Evolutionary conservation across 1,284 basidiomycete species (phyloP), one percentile per base, ranked within the genome.

Genomic region (Cutaneotrichosporon sp.): DNA sequence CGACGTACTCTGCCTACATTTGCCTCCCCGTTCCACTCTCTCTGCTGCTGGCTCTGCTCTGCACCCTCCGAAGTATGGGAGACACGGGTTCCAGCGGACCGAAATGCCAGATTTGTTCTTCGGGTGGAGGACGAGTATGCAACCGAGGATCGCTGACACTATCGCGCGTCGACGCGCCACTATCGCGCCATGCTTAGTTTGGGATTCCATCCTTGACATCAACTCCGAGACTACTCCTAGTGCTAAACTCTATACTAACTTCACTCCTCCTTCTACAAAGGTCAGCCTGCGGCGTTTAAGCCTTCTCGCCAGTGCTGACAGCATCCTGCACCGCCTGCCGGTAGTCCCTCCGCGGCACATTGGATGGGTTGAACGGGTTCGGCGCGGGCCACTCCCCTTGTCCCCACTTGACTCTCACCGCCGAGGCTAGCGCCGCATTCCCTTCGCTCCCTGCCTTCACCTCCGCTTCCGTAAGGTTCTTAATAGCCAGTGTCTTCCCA

Each of bases 311-410:
- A n/a, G 29, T 31, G 10, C 14, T 24, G 16, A 41, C 14, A 4
- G 38, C 38, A 24, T 41, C 14, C 38, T 41, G 3, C 24, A 41
- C 38, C 4, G 38, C 38, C 5, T 5, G 5, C 20, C 7, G 22
- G 38, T 25, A 24, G 22, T 41, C 22, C 3, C 38, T 16, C 22
- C 22, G 11, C 24, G 17, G 11, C 22, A 12, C n/a, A 2, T 16
- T 8, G 5, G 9, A 9, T 31, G 53, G 54, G 2, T 19, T 27
- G 89, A 90, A 71, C 90, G 93, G 17, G 83, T 76, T 56, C 79
- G 79, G 70, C 90, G 87, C 76, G 93, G 90, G 39, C 84, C 80
- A 6, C 90, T 88, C 17, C 92, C 90, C 4, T 88, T 89, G 4
- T 87, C 90, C 65, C 85, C 77, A 33, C 78, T 77, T 0, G 85